Conservation (phyloP, 139 green algal genomes). For the Picochlorum sp. region DNA sequence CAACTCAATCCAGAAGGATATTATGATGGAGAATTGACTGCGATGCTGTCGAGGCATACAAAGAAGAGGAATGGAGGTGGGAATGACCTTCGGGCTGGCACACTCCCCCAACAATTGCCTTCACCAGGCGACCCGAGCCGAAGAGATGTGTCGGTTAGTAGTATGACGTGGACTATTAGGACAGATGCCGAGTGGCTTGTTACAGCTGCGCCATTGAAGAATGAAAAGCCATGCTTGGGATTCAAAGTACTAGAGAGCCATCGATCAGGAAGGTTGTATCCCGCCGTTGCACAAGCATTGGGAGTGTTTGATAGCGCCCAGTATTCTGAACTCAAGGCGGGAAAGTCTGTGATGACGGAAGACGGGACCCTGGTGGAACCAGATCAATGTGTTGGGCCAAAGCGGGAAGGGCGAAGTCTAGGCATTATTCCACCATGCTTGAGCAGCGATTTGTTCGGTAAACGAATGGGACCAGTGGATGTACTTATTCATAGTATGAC, state of each 20-base stretch:
- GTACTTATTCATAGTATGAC: conserved; percentile 20
- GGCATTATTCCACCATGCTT: not conserved
- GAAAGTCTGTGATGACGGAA: conserved; percentile 4
- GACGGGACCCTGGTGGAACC: conserved; percentile 5
- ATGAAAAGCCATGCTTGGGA: conserved; percentile 13
- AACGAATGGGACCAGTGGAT: not conserved
- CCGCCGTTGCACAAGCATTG: conserved; percentile 13
- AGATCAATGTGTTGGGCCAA: conserved; percentile 5
- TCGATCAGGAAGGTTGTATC: conserved; percentile 20
- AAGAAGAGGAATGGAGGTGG: conserved; percentile 22
- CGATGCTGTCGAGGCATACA: conserved; percentile 24
- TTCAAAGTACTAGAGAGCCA: conserved; percentile 32
- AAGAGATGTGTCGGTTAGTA: not conserved
- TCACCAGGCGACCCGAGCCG: conserved; percentile 20
- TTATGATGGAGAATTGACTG: conserved; percentile 31
- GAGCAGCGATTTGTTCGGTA: not conserved
- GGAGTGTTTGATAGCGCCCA: conserved; percentile 13
- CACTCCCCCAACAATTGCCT: conserved; percentile 33
- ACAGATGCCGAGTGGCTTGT: conserved; percentile 29
- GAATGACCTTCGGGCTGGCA: conserved; percentile 40
- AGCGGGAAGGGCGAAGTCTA: not conserved
- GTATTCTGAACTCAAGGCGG: conserved; percentile 24
- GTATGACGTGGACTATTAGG: conserved; percentile 37
- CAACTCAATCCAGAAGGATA: conserved; percentile 62
- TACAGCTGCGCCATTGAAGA: conserved; percentile 16